These are phyloP conservation scores for Corniculantispora saksenae DNA, from an alignment of 2,329 filamentous ascomycete species.

Conservation along the genomic window DNA sequence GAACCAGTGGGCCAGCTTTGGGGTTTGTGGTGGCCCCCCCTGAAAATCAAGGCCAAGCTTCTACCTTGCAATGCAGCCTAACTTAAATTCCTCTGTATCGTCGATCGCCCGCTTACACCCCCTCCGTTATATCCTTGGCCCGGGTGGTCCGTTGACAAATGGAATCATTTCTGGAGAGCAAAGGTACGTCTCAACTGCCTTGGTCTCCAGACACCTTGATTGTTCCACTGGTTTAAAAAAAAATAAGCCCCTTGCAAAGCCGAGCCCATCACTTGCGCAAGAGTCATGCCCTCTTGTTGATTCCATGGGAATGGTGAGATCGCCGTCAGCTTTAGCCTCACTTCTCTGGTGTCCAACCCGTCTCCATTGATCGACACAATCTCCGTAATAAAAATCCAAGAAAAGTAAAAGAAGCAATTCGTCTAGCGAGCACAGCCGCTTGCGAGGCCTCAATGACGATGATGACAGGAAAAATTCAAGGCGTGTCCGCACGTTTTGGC, in stretches of 20 bases:
- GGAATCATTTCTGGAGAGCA: neutral
- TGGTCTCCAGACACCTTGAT: neutral
- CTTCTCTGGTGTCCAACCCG: neutral
- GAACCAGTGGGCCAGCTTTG: slow-evolving; percentile 8
- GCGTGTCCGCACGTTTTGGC: no score
- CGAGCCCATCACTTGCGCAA: neutral
- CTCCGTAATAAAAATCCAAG: no score
- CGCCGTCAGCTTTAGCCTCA: slow-evolving; percentile 3
- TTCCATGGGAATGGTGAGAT: neutral
- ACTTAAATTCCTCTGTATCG: neutral
- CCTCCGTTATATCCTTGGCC: neutral
- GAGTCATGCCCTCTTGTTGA: neutral
- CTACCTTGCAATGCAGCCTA: neutral
- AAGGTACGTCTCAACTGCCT: no score
- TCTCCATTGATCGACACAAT: neutral
- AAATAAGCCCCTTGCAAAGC: neutral
- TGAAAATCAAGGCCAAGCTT: slow-evolving; percentile 5
- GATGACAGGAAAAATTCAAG: neutral
- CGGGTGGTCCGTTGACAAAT: neutral
- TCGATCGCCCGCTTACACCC: neutral
- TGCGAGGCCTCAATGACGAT: neutral
- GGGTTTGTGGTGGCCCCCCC: neutral
- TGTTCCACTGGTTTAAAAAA: neutral
- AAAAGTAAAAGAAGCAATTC: neutral
- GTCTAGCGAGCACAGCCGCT: neutral